phyloP scores from a whole-genome alignment of 225 moss, liverwort and hornwort genomes.

The Sphagnum contortum region DNA sequence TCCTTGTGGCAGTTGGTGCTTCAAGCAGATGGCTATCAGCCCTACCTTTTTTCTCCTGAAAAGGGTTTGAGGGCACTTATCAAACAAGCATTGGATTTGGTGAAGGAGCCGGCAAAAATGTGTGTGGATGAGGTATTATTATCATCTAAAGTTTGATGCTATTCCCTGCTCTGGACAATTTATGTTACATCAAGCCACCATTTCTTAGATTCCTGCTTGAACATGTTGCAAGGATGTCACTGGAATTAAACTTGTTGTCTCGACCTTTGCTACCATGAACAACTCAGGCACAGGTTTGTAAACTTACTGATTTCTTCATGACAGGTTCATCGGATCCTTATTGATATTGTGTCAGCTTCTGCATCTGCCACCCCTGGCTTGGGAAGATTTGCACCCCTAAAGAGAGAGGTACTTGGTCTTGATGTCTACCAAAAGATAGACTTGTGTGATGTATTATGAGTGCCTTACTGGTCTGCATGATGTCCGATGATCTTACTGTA shows the following conservation, averaged over 20 bases:
- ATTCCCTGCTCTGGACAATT: too few relatives aligned
- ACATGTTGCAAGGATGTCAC: too few relatives aligned
- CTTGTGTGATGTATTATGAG: background rate
- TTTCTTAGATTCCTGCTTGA: too few relatives aligned
- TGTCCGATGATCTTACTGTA: too few relatives aligned
- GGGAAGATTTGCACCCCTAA: conserved; percentile 84
- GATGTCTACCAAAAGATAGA: too few relatives aligned
- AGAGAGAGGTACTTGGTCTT: conserved; percentile 61
- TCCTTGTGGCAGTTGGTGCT: conserved; percentile 62
- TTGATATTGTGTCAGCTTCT: conserved; percentile 89
- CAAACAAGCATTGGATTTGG: conserved; percentile 80
- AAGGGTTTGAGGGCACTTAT: conserved; percentile 95
- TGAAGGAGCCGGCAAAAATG: conserved; percentile 86
- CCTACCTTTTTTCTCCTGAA: conserved; percentile 91
- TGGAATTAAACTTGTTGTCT: too few relatives aligned
- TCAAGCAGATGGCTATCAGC: conserved; percentile 98
- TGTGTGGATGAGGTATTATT: conserved; percentile 80
- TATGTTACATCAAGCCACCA: too few relatives aligned
- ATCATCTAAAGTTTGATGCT: too few relatives aligned
- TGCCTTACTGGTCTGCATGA: too few relatives aligned
- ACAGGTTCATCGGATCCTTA: conserved; percentile 82
- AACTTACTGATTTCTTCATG: too few relatives aligned
- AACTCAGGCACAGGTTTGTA: too few relatives aligned
- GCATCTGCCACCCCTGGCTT: conserved; percentile 77
- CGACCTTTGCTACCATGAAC: too few relatives aligned